Base-by-base conservation (phyloP, 1,284 basidiomycete genomes). In the Boletus nobilissimus region DNA sequence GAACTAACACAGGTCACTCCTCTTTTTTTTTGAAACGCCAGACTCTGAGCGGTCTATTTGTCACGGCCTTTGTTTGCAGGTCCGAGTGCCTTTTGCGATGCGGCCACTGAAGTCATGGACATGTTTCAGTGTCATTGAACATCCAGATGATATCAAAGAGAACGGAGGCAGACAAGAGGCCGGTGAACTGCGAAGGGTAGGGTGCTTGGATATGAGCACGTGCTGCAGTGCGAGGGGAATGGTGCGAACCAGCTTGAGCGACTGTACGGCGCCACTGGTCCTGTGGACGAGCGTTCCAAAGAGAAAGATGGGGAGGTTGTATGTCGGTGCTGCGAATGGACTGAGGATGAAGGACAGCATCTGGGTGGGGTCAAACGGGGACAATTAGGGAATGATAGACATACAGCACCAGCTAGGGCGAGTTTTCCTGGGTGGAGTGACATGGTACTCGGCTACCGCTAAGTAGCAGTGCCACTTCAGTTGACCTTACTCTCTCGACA, bases 61-160 rank as follows among this genome's bases (percentile, higher is more conserved):
- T n/a, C n/a, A n/a, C n/a, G n/a, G n/a, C n/a, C n/a, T n/a, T n/a
- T n/a, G n/a, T n/a, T n/a, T n/a, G n/a, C n/a, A n/a, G n/a, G n/a
- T n/a, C n/a, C n/a, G n/a, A n/a, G n/a, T n/a, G n/a, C n/a, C n/a
- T n/a, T n/a, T n/a, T n/a, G n/a, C n/a, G n/a, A n/a, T n/a, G n/a
- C n/a, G n/a, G n/a, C n/a, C n/a, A n/a, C n/a, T n/a, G n/a, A n/a
- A n/a, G n/a, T n/a, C n/a, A n/a, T n/a, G n/a, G n/a, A n/a, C n/a
- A n/a, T n/a, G n/a, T n/a, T n/a, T n/a, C n/a, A n/a, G n/a, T 32
- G 14, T n/a, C 16, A 66, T 82, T 89, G 63, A 89, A 83, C 87
- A 94, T 88, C 92, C 93, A 95, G n/a, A 95, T 85, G 74, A 96
- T 86, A 83, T 96, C 95, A 78, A 92, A 92, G 39, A 95, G 38